Conservation (phyloP, 768 basidiomycete species). For the Rubroboletus satanas region DNA sequence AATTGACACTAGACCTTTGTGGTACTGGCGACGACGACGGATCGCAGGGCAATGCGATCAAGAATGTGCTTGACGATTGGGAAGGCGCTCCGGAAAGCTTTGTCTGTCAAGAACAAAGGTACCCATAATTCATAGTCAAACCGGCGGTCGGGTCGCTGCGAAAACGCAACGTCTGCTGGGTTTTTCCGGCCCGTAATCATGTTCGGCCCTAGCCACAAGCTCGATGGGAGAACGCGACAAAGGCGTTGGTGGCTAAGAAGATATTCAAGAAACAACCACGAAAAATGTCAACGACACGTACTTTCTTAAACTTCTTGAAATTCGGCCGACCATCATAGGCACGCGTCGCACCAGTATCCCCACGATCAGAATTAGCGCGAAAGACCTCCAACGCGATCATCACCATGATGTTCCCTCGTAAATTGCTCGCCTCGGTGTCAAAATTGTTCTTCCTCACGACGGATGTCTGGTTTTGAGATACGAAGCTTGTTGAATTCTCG, state of each 20-base stretch:
- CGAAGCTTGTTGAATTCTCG: constrained; percentile 75
- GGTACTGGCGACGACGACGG: constrained; percentile 67
- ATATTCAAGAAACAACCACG: constrained; percentile 6
- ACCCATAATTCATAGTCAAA: constrained; percentile 48
- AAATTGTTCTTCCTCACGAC: constrained; percentile 52
- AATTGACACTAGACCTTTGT: constrained; percentile 91
- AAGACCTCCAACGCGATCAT: constrained; percentile 62
- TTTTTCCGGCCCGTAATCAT: constrained; percentile 66
- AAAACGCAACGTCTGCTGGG: constrained; percentile 83
- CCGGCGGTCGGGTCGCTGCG: constrained; percentile 83
- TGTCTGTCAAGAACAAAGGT: constrained; percentile 95
- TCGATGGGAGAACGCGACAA: constrained; percentile 41
- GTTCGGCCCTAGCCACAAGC: constrained; percentile 47
- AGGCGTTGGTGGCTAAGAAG: constrained; percentile 25
- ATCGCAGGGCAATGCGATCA: constrained; percentile 41
- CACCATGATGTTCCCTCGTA: constrained; percentile 79
- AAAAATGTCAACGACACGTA: constrained; percentile 24
- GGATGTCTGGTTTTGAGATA: constrained; percentile 61
- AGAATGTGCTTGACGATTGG: constrained; percentile 92
- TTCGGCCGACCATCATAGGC: constrained; percentile 46
- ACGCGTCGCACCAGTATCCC: constrained; percentile 35
- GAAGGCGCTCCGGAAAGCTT: constrained; percentile 95
- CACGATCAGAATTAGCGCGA: constrained; percentile 25
- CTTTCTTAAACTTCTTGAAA: constrained; percentile 79
- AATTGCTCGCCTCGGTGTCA: constrained; percentile 48